phyloP scores from a whole-genome alignment of 2,329 filamentous ascomycete genomes.

The Hypoxylon rubiginosum region DNA sequence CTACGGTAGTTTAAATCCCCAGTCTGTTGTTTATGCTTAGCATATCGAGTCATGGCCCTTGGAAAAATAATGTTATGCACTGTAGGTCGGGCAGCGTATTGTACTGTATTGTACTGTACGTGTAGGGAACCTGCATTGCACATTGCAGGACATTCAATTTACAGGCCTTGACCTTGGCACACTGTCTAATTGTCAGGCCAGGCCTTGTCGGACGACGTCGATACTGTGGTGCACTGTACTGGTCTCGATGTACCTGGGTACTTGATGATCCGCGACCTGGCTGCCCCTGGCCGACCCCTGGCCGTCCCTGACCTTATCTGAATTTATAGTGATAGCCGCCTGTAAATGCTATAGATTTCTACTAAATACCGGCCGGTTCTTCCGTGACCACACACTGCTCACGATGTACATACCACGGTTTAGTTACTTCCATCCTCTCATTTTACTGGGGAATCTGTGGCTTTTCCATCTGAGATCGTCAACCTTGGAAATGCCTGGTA shows the following conservation, averaged over 20 bases:
- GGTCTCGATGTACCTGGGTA: neutral
- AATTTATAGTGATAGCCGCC: neutral
- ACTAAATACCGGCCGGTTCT: neutral
- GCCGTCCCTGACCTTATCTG: neutral
- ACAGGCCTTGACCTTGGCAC: constrained; percentile 36
- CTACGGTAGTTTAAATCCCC: neutral
- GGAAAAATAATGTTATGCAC: constrained; percentile 23
- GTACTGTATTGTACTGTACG: constrained; percentile 38
- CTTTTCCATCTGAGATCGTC: constrained; percentile 42
- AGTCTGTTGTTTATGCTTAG: neutral
- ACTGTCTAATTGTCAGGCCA: constrained; percentile 26
- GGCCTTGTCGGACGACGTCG: constrained; percentile 15
- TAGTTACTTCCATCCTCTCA: constrained; percentile 26
- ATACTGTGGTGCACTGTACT: constrained; percentile 28
- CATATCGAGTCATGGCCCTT: neutral
- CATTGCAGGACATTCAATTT: constrained; percentile 40
- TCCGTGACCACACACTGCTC: neutral
- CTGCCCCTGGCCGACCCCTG: neutral
- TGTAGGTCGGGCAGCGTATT: constrained; percentile 16
- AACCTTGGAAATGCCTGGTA: constrained; percentile 6
- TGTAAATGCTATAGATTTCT: neutral
- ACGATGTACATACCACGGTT: neutral
- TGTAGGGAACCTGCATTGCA: constrained; percentile 38
- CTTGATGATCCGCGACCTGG: neutral
- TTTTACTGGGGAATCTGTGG: constrained; percentile 43